Conservation (phyloP, 1,139 yeast genomes). For the Casaregolazyma lundiana region DNA sequence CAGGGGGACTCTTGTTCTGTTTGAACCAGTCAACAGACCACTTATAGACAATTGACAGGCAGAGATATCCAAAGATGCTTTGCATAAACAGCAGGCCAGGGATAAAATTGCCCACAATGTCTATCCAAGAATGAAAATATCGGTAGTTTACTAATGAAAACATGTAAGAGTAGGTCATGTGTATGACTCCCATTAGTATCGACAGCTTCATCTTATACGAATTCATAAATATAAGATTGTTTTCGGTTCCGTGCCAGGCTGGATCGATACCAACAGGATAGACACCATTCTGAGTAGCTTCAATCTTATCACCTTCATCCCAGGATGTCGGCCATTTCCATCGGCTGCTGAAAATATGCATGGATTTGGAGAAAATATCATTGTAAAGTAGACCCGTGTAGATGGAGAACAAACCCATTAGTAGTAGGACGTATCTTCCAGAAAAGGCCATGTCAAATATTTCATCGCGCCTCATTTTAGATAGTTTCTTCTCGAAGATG, state of each 20-base stretch:
- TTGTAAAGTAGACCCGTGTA: slow-evolving; percentile 92
- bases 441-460: slow-evolving; percentile 93
- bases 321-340: slow-evolving; percentile 88
- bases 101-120: slow-evolving; percentile 85
- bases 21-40: slow-evolving; percentile 94
- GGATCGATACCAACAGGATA: slow-evolving; percentile 87
- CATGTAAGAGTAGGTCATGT: slow-evolving; percentile 86
- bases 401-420: slow-evolving; percentile 92
- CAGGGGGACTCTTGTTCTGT: slow-evolving; percentile 76
- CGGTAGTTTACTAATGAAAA: slow-evolving; percentile 81
- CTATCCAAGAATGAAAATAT: slow-evolving; percentile 71
- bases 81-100: slow-evolving; percentile 96
- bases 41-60: slow-evolving; percentile 81
- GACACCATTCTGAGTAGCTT: slow-evolving; percentile 61
- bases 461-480: slow-evolving; percentile 72
- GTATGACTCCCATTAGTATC: slow-evolving; percentile 87
- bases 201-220: slow-evolving; percentile 96
- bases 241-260: slow-evolving; percentile 97
- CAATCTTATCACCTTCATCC: slow-evolving; percentile 56
- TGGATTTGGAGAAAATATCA: slow-evolving; percentile 84
- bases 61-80: slow-evolving; percentile 87
- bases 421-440: slow-evolving; percentile 81
- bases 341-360: slow-evolving; percentile 80
- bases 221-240: slow-evolving; percentile 81
- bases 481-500: slow-evolving; percentile 61